Percentiles rank a stretch among this genome's conserved stretches.
Conservation (phyloP, 1,284 basidiomycete species). For the Papiliotrema nemorosa region DNA sequence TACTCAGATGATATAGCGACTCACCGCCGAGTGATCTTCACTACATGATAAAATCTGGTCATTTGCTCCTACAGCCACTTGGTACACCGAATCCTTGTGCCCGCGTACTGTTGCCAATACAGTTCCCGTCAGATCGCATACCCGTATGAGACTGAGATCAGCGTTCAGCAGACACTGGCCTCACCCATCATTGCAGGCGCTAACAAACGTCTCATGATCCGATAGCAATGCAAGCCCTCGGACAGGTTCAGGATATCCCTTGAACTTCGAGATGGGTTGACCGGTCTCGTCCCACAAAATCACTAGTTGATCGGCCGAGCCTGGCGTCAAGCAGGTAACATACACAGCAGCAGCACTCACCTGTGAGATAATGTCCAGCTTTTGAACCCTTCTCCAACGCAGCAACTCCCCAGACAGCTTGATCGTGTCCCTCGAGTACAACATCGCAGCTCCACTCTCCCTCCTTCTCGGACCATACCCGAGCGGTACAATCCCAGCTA, state of each 20-base stretch:
- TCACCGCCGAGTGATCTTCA: conserved; percentile 36
- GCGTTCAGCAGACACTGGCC: conserved; percentile 5
- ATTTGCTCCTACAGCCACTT: conserved; percentile 7
- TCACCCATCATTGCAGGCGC: conserved; percentile 45
- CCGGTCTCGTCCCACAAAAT: conserved; percentile 28
- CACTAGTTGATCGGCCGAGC: conserved; percentile 27
- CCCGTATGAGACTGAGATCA: conserved; percentile 20
- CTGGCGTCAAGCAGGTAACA: conserved; percentile 2
- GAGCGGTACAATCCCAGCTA: conserved; percentile 38
- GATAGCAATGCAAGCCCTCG: conserved; percentile 24
- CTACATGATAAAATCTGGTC: conserved; percentile 26
- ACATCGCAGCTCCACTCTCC: conserved; percentile 20
- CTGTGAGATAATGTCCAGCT: conserved; percentile 24
- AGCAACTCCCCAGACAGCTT: conserved; percentile 38
- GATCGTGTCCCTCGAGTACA: conserved; percentile 27
- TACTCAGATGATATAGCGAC: neutral
- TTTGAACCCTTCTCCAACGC: conserved; percentile 21
- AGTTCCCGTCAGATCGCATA: conserved; percentile 21
- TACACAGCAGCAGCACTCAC: conserved; percentile 9
- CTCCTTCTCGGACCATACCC: conserved; percentile 23
- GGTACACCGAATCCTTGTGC: conserved; percentile 35
- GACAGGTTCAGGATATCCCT: conserved; percentile 32
- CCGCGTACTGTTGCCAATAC: conserved; percentile 13
- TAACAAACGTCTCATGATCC: conserved; percentile 20
- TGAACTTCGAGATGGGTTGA: conserved; percentile 18